phyloP scores from a whole-genome alignment of 352 stramenopile genomes.

The Pythium angustatum region DNA sequence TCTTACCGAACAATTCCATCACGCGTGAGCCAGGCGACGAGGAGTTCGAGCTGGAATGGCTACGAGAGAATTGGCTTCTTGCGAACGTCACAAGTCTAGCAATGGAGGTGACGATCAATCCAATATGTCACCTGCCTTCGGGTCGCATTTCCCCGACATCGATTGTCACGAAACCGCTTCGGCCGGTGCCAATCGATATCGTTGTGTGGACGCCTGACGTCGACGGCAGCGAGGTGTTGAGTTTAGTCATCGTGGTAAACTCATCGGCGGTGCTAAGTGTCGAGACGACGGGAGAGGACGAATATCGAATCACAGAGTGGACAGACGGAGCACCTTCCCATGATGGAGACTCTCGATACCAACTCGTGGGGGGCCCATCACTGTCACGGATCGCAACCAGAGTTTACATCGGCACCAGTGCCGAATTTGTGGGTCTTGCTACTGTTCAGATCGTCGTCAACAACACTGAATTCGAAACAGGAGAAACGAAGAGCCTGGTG shows the following conservation, averaged over 20 bases:
- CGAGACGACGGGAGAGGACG: neutral
- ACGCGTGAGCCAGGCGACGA: neutral
- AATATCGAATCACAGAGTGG: neutral
- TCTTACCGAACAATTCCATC: neutral
- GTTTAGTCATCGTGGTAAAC: slow-evolving; percentile 11
- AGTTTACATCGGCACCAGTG: slow-evolving; percentile 8
- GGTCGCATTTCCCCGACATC: slow-evolving; percentile 11
- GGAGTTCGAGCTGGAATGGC: neutral
- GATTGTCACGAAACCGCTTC: slow-evolving; percentile 21
- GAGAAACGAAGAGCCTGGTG: neutral
- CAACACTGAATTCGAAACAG: slow-evolving; percentile 12
- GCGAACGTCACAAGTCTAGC: neutral
- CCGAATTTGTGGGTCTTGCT: slow-evolving; percentile 23
- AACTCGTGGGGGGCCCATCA: neutral
- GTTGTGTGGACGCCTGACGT: slow-evolving; percentile 12
- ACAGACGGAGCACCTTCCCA: neutral
- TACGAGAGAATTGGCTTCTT: slow-evolving; percentile 8
- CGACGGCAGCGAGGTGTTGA: slow-evolving; percentile 19
- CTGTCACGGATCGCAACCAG: neutral
- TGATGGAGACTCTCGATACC: neutral
- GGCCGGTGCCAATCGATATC: slow-evolving; percentile 10
- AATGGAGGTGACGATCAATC: slow-evolving; percentile 1
- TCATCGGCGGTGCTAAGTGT: slow-evolving; percentile 13
- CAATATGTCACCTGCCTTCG: slow-evolving; percentile 16
- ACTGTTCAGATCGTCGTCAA: slow-evolving; percentile 3